Percentiles rank a stretch among this genome's conserved stretches.
Evolutionary conservation across 371 early-diverging fungal genomes (phyloP).

Genomic region (Phascolomyces articulosus): DNA sequence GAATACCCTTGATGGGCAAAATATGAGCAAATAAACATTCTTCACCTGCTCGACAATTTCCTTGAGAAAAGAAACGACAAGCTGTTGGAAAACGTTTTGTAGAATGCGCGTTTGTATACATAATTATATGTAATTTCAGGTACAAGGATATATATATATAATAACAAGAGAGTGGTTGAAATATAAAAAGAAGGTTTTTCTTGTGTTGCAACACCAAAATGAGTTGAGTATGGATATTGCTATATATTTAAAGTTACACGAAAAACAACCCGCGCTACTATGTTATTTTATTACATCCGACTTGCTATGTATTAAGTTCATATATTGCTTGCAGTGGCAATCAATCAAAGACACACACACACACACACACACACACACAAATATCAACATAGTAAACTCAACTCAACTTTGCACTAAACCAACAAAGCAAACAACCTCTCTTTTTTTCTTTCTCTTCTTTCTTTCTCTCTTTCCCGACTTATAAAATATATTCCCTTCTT

Average conservation of each 20-base stretch:
- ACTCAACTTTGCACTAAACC: no score
- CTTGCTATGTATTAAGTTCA: not conserved
- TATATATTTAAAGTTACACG: not conserved
- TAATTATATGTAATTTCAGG: no score
- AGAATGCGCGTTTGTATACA: constrained; percentile 26
- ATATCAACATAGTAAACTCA: no score
- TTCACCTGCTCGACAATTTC: constrained; percentile 51
- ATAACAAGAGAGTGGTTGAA: no score
- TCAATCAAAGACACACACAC: no score
- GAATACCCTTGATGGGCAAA: constrained; percentile 36
- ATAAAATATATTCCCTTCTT: not conserved
- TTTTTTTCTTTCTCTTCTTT: constrained; percentile 4
- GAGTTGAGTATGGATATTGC: no score
- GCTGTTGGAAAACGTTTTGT: constrained; percentile 48
- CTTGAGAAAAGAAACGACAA: constrained; percentile 51
- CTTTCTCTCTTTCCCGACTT: not conserved
- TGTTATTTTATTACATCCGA: no score
- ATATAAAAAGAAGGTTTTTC: not conserved
- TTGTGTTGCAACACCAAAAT: not conserved
- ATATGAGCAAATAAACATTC: constrained; percentile 50
- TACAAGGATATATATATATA: no score
- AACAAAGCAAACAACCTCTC: no score
- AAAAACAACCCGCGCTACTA: no score
- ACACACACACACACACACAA: no score
- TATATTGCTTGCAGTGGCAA: constrained; percentile 1